These are phyloP conservation scores for Helminthosporium solani DNA, from an alignment of 2,329 filamentous ascomycete genomes.

Conservation along the genomic window DNA sequence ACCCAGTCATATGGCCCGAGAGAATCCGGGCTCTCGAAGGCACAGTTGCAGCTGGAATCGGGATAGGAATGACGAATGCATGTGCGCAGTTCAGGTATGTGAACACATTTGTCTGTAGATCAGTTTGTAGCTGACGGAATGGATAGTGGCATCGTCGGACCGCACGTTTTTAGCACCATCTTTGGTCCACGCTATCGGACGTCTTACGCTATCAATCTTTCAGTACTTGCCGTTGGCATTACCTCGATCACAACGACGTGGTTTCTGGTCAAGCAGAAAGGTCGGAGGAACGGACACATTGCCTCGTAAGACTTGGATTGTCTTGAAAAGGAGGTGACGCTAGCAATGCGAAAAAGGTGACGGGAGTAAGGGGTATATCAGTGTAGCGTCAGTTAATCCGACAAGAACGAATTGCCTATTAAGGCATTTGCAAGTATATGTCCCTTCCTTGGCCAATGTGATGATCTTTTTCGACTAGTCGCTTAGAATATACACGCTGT, in stretches of 20 bases:
- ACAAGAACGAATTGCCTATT: too few relatives aligned
- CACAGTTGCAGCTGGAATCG: slow-evolving; percentile 21
- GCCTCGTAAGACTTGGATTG: neutral
- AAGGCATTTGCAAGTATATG: too few relatives aligned
- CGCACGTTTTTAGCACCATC: slow-evolving; percentile 20
- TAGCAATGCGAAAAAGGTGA: too few relatives aligned
- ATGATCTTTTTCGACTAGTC: too few relatives aligned
- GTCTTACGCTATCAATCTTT: slow-evolving; percentile 21
- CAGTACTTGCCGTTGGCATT: slow-evolving; percentile 19
- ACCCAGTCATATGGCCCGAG: slow-evolving; percentile 22
- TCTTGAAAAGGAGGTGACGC: too few relatives aligned
- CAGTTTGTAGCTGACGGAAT: neutral
- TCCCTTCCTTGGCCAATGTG: too few relatives aligned
- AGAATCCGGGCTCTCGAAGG: slow-evolving; percentile 21
- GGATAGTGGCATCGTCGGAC: slow-evolving; percentile 19
- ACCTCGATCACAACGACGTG: slow-evolving; percentile 18
- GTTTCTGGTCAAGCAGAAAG: slow-evolving; percentile 14
- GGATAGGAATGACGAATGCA: slow-evolving; percentile 22
- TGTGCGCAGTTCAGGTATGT: slow-evolving; percentile 21
- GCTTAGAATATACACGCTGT: too few relatives aligned
- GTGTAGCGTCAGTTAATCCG: too few relatives aligned
- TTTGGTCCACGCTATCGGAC: slow-evolving; percentile 20
- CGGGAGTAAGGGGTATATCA: too few relatives aligned
- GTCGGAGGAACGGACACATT: slow-evolving; percentile 3
- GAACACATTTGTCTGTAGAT: neutral